Evolutionary conservation across 768 basidiomycete genomes (phyloP), one percentile per base, ranked within the genome.

Genomic region (Amanita pseudoporphyria): DNA sequence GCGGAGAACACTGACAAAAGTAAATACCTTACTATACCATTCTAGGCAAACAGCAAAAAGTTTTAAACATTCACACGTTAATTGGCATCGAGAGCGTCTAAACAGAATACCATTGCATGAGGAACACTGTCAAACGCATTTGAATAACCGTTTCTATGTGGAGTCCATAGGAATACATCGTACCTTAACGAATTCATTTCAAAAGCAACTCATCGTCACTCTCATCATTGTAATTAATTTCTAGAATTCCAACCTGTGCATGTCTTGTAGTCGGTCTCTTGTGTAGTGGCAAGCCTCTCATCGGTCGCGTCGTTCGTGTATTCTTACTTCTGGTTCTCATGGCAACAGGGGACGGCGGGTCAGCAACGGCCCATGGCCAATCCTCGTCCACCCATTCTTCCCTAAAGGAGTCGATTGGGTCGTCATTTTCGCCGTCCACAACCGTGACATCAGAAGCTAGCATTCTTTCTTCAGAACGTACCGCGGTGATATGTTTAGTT

Each of bases 301-400:
- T 39, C 48, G 24, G 45, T 51, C 28, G 46, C 30, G 30, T 54
- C 56, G 13, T 54, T 56, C 30, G 55, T 30, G 31, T 7, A 26
- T 32, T 41, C 40, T 35, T 42, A 22, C 28, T 40, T 42, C 39
- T 26, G n/a, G 21, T 32, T n/a, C 30, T 41, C 13, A 9, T 9
- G 1, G 31, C 19, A 9, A 42, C 28, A 18, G 48, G 50, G 18
- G 41, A 55, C 14, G 22, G 18, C 32, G 49, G 50, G 12, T 54
- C 37, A 12, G 44, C 45, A 4, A 51, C 50, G 37, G n/a, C 36
- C 41, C 49, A 43, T 33, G 50, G 50, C 44, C 49, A 33, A 31
- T 51, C 38, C 18, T 66, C 67, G 16, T 64, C 67, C n/a, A 62
- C 60, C 61, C 63, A 65, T 49, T 67, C 62, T 43, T 62, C 60